These are phyloP conservation scores for Curvularia spicifera DNA, from an alignment of 2,329 filamentous ascomycete genomes.

Conservation along the genomic window DNA sequence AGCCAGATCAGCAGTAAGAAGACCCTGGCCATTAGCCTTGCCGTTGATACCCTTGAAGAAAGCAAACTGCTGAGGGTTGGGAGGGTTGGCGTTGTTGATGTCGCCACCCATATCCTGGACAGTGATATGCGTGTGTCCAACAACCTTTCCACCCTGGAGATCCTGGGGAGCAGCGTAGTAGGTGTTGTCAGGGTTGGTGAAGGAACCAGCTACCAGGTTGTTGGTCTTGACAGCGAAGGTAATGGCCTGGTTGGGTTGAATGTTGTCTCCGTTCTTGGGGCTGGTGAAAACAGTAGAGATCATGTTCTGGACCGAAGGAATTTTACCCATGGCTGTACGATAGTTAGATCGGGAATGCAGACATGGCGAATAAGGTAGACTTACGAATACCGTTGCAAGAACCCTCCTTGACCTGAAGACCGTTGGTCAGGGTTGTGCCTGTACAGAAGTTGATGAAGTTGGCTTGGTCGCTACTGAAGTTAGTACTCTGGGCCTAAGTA, in stretches of 20 bases:
- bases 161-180: constrained; percentile 64
- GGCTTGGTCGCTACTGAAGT: constrained; percentile 51
- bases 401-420: constrained; percentile 56
- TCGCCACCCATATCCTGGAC: constrained; percentile 57
- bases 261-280: constrained; percentile 53
- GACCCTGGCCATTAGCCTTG: constrained; percentile 55
- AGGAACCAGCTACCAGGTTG: constrained; percentile 60
- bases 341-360: not conserved
- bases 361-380: constrained; percentile 13
- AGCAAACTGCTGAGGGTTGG: constrained; percentile 55
- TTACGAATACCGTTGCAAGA: constrained; percentile 64
- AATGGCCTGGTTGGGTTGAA: constrained; percentile 54
- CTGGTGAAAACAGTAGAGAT: constrained; percentile 60
- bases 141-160: constrained; percentile 51
- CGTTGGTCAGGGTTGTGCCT: constrained; percentile 62
- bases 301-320: constrained; percentile 61
- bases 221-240: constrained; percentile 56
- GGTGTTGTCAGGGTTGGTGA: constrained; percentile 61
- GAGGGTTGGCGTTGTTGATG: constrained; percentile 46
- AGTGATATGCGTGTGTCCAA: constrained; percentile 61
- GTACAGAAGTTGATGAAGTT: constrained; percentile 69
- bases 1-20: constrained; percentile 54
- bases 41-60: constrained; percentile 68
- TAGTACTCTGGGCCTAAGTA: constrained; percentile 1
- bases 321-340: constrained; percentile 60